phyloP scores from a whole-genome alignment of 441 rosid genomes.

The Iberis amara region DNA sequence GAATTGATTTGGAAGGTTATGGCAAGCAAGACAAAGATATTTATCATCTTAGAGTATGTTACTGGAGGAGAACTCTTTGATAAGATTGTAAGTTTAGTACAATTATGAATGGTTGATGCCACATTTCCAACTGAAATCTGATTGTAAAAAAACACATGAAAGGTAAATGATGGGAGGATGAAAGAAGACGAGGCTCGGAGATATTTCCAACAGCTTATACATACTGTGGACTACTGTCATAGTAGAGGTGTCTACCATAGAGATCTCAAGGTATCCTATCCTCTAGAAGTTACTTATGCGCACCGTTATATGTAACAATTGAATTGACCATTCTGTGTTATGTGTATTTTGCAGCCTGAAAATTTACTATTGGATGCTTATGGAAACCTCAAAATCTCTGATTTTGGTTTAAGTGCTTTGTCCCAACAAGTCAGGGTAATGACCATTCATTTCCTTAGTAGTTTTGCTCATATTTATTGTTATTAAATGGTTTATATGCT shows the following conservation, averaged over 20 bases:
- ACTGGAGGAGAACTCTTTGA: conserved; percentile 97
- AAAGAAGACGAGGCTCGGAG: conserved; percentile 81
- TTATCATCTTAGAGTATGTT: conserved; percentile 70
- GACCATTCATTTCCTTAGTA: not conserved
- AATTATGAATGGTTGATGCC: not conserved
- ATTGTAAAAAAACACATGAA: not conserved
- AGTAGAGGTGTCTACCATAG: conserved; percentile 96
- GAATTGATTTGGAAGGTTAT: conserved; percentile 50
- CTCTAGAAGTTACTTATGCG: not conserved
- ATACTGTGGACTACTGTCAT: conserved; percentile 91
- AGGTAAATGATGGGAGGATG: conserved; percentile 92
- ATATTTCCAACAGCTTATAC: conserved; percentile 91
- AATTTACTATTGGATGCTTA: conserved; percentile 70
- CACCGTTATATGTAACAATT: not conserved
- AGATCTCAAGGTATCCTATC: conserved; percentile 67
- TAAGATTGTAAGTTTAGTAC: conserved; percentile 50
- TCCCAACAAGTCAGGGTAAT: conserved; percentile 89
- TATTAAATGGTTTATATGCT: conserved; percentile 13
- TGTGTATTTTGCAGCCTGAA: conserved; percentile 64
- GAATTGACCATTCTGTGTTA: not conserved
- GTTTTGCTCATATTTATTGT: conserved; percentile 1
- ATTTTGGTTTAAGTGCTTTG: conserved; percentile 93
- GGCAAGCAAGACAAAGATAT: conserved; percentile 94
- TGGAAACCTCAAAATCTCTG: conserved; percentile 93
- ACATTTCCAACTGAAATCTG: not conserved